Percentiles rank a stretch among this genome's conserved stretches.
These are phyloP conservation scores for Penicillium vulpinum DNA, from an alignment of 2,329 filamentous ascomycete species.

Conservation along the genomic window DNA sequence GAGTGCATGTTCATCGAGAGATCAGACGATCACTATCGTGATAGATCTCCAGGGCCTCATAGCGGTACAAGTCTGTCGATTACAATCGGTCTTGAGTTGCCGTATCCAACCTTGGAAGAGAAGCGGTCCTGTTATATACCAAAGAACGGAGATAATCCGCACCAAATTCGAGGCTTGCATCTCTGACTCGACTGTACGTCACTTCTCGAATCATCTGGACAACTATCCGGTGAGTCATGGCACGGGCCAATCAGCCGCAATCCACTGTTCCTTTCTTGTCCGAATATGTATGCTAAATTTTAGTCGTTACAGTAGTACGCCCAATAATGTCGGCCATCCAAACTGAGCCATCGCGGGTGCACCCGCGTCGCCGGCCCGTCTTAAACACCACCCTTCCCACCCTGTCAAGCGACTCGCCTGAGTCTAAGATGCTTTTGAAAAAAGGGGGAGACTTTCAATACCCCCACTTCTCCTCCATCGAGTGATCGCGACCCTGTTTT, in stretches of 20 bases:
- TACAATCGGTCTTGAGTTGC: not conserved
- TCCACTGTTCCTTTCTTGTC: constrained; percentile 5
- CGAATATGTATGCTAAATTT: constrained; percentile 15
- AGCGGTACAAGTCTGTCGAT: not conserved
- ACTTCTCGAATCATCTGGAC: constrained; percentile 18
- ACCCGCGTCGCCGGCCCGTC: constrained; percentile 38
- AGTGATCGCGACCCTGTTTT: constrained; percentile 45
- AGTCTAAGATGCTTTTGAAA: constrained; percentile 57
- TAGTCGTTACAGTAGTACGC: constrained; percentile 4
- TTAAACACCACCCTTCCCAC: constrained; percentile 33
- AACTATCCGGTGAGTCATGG: constrained; percentile 21
- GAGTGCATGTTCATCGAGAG: constrained; percentile 1
- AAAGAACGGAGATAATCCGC: constrained; percentile 3
- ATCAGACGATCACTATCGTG: constrained; percentile 1
- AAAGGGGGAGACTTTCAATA: constrained; percentile 69
- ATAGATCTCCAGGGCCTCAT: not conserved
- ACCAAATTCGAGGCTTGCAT: constrained; percentile 5
- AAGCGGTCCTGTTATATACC: constrained; percentile 5
- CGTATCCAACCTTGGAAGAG: constrained; percentile 7
- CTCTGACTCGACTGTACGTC: constrained; percentile 25
- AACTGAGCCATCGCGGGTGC: constrained; percentile 25
- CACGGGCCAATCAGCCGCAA: constrained; percentile 15
- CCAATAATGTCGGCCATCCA: constrained; percentile 34
- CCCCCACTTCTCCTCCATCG: constrained; percentile 43
- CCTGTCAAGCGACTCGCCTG: constrained; percentile 25